Percentiles rank a stretch among this genome's conserved stretches.
phyloP scores from a whole-genome alignment of 306 rosid species.

The Pterocarpus macrocarpus region DNA sequence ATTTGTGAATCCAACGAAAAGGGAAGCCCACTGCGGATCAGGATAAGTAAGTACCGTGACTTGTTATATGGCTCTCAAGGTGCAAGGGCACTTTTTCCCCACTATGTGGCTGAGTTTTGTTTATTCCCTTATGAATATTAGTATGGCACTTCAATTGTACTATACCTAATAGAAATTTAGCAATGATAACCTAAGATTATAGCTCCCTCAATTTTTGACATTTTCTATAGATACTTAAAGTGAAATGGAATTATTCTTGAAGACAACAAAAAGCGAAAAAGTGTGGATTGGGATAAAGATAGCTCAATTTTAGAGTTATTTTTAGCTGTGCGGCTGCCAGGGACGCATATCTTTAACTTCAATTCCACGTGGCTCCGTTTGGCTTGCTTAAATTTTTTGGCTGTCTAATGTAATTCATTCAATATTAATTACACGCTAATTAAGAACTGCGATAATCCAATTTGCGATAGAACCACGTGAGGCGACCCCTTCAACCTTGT shows the following conservation, averaged over 20 bases:
- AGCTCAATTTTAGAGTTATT: not conserved
- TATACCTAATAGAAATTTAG: not conserved
- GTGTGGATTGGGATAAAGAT: conserved; percentile 8
- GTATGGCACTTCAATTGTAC: not conserved
- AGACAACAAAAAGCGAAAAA: conserved; percentile 5
- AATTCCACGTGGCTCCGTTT: not conserved
- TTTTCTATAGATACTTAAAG: conserved; percentile 34
- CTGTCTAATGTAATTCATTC: too few species aligned
- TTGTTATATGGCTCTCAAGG: conserved; percentile 3
- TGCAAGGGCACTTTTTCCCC: conserved; percentile 1
- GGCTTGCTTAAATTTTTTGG: not conserved
- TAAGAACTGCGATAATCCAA: too few species aligned
- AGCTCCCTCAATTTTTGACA: conserved; percentile 3
- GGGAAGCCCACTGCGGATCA: not conserved
- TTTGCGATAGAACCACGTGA: too few species aligned
- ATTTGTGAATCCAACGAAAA: conserved; percentile 32
- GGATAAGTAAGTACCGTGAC: not conserved
- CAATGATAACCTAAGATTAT: not conserved
- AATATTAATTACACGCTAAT: too few species aligned
- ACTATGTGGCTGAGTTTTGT: conserved; percentile 15
- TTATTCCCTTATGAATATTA: conserved; percentile 20
- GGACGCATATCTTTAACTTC: not conserved
- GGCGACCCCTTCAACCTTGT: too few species aligned
- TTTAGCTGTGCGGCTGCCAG: not conserved
- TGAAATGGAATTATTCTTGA: conserved; percentile 30